Evolutionary conservation across 805 yeast genomes (phyloP).

Genomic region (Pichia heedii): DNA sequence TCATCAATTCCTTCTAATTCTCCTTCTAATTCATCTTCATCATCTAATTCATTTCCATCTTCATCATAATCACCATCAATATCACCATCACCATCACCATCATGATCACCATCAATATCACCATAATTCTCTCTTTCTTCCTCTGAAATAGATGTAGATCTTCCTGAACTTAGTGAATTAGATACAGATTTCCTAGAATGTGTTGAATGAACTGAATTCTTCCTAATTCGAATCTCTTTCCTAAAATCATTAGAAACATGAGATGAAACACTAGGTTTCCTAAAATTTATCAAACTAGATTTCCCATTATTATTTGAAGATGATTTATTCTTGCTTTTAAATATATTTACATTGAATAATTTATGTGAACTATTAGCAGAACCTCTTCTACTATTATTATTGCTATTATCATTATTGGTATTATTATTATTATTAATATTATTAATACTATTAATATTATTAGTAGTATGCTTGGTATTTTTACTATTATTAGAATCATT

Average conservation of each 20-base stretch:
- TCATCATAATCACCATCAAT: conserved; percentile 1
- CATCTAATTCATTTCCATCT: neutral
- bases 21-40: conserved; percentile 6
- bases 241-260: too few relatives aligned
- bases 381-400: neutral
- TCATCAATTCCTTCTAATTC: conserved; percentile 3
- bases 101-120: conserved; percentile 20
- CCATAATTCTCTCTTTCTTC: conserved; percentile 19
- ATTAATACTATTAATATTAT: too few relatives aligned
- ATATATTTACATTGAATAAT: neutral
- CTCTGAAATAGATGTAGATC: neutral
- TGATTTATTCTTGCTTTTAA: neutral
- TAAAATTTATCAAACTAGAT: too few relatives aligned
- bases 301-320: neutral
- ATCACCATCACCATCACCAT: neutral
- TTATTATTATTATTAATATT: too few relatives aligned
- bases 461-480: too few relatives aligned
- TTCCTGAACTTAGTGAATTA: neutral
- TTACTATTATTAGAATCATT: too few relatives aligned
- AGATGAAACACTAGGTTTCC: too few relatives aligned
- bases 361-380: neutral
- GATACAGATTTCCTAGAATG: neutral
- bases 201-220: too few relatives aligned
- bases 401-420: neutral
- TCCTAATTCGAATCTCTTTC: too few relatives aligned